These are phyloP conservation scores for Ogataea polymorpha DNA, from an alignment of 805 yeast genomes.

Conservation along the genomic window DNA sequence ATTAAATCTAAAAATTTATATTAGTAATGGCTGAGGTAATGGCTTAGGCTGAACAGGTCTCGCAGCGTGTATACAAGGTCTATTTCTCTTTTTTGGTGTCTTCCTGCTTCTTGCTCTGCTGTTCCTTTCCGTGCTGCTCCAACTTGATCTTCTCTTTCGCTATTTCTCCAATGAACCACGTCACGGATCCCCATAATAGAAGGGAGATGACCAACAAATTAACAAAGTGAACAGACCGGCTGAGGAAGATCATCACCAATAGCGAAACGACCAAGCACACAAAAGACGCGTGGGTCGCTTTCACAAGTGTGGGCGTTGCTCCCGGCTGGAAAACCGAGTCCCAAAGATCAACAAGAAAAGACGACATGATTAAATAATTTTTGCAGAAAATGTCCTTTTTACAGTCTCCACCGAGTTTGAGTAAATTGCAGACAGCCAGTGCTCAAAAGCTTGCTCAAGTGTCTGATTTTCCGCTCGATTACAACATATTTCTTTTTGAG, in stretches of 20 bases:
- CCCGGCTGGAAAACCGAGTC: slow-evolving; percentile 91
- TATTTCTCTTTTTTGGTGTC: slow-evolving; percentile 4
- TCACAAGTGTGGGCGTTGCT: slow-evolving; percentile 80
- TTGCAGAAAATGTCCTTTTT: slow-evolving; percentile 10
- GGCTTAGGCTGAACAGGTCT: neutral
- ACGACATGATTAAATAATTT: slow-evolving; percentile 15
- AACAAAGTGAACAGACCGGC: slow-evolving; percentile 64
- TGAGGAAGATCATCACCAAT: slow-evolving; percentile 52
- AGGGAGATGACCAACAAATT: slow-evolving; percentile 42
- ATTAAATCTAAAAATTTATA: neutral
- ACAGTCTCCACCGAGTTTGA: slow-evolving; percentile 10
- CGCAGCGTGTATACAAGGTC: neutral
- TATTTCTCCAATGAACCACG: slow-evolving; percentile 85
- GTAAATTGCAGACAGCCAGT: slow-evolving; percentile 13
- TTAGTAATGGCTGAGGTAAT: neutral
- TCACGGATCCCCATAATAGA: slow-evolving; percentile 71
- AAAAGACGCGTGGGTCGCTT: slow-evolving; percentile 86
- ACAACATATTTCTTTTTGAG: slow-evolving; percentile 35
- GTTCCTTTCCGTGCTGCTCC: slow-evolving; percentile 39
- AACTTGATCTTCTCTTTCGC: slow-evolving; percentile 40
- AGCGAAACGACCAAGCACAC: slow-evolving; percentile 58
- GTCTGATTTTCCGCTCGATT: slow-evolving; percentile 38
- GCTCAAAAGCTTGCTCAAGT: slow-evolving; percentile 22
- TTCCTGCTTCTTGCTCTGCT: neutral
- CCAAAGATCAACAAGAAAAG: slow-evolving; percentile 74